These are phyloP conservation scores for Cladosporium sp. DNA, from an alignment of 2,329 filamentous ascomycete genomes.

Conservation along the genomic window DNA sequence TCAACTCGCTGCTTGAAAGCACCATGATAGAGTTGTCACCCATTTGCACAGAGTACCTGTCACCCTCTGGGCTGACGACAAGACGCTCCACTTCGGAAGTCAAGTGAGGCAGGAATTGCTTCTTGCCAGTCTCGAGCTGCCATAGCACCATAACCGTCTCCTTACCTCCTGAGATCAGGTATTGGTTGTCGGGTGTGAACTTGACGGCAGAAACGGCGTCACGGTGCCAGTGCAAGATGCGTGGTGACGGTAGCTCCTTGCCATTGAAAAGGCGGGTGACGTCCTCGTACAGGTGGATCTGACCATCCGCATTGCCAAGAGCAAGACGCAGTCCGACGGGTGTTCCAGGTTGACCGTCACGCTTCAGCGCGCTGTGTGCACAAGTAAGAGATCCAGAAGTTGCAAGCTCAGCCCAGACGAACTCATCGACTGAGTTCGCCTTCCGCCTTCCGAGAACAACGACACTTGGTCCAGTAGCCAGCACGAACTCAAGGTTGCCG, in stretches of 20 bases:
- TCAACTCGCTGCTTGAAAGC: conserved; percentile 84
- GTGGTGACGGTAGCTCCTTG: conserved; percentile 48
- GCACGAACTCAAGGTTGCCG: conserved; percentile 59
- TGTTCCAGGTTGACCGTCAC: conserved; percentile 8
- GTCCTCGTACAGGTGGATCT: conserved; percentile 73
- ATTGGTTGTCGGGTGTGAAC: conserved; percentile 95
- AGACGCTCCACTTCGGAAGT: conserved; percentile 82
- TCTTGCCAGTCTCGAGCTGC: conserved; percentile 85
- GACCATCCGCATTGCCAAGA: conserved; percentile 73
- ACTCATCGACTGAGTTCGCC: conserved; percentile 35
- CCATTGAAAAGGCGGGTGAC: conserved; percentile 29
- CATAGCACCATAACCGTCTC: conserved; percentile 89
- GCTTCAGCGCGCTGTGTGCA: conserved; percentile 54
- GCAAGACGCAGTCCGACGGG: conserved; percentile 56
- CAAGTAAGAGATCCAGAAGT: conserved; percentile 66
- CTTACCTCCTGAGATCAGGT: conserved; percentile 86
- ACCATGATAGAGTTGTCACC: conserved; percentile 92
- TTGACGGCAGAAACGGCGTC: conserved; percentile 79
- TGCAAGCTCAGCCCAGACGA: conserved; percentile 56
- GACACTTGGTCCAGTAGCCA: conserved; percentile 54
- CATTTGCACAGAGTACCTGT: conserved; percentile 79
- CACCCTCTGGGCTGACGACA: conserved; percentile 74
- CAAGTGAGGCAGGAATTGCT: conserved; percentile 86
- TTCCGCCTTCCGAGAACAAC: conserved; percentile 62
- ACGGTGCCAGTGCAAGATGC: conserved; percentile 88